Base-by-base conservation (phyloP, 2,329 filamentous ascomycete species). In the Sclerotinia nivalis region DNA sequence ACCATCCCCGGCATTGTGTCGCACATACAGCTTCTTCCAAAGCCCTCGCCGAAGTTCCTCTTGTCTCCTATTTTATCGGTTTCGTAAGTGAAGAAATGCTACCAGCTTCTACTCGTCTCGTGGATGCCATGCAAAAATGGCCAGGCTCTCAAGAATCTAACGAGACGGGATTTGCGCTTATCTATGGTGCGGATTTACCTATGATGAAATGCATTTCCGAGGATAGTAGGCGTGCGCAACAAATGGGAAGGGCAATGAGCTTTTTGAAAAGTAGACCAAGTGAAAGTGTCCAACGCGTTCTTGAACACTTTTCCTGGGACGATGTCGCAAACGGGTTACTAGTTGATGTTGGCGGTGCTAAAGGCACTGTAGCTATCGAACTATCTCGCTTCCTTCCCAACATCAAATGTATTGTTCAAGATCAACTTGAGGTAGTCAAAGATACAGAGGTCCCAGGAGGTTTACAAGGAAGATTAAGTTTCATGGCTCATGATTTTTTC, bases 121-220 rank as follows among this genome's bases (percentile, higher is more conserved):
- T 72, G 7, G 71, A 71, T 58, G 64, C 71, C 1, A 70, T 72
- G 67, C 54, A 65, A n/a, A 67, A 65, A 37, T 72, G 67, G 67
- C 71, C 68, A 1, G 67, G 69, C 7, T 70, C 67, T 0, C 37
- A 71, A 20, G 71, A 70, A 28, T 49, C 58, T 13, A 66, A 70
- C n/a, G 34, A 72, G 43, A 37, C 71, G 18, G 67, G 69, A 2
- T 71, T 45, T 50, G 18, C n/a, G 4, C 6, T 72, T 22, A 50
- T 52, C 1, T 18, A 69, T 52, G 22, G 28, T 4, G 45, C 45
- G 1, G 31, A 61, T 59, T 18, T 59, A n/a, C 22, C 61, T 9
- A 68, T 69, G 56, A 59, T 68, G 37, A 18, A 64, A 13, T n/a
- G 47, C 8, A 28, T 69, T 4, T 28, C n/a, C 1, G 9, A 5